A percentile compares a stretch with the other conserved stretches of the same genome.
These are phyloP conservation scores for Martiniozyma abietophila DNA, from an alignment of 805 yeast species.

Conservation along the genomic window DNA sequence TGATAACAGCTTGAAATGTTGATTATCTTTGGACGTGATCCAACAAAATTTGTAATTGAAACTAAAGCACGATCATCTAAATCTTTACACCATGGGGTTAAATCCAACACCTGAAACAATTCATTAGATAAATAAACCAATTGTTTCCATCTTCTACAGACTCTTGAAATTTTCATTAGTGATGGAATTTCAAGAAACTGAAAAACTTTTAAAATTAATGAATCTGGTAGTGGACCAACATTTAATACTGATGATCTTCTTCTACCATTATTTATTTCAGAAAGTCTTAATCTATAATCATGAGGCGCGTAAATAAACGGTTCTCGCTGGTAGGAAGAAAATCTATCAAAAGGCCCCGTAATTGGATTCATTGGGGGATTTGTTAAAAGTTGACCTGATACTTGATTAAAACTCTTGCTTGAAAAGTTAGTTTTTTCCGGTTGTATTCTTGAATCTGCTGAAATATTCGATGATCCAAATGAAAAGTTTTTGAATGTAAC, in stretches of 20 bases:
- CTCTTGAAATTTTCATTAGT: conserved; percentile 49
- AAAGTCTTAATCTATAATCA: conserved; percentile 42
- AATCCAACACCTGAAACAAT: conserved; percentile 42
- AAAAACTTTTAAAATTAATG: conserved; percentile 45
- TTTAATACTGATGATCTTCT: conserved; percentile 51
- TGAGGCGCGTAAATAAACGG: conserved; percentile 47
- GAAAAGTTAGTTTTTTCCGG: too few species aligned
- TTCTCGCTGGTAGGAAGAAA: conserved; percentile 14
- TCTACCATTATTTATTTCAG: conserved; percentile 32
- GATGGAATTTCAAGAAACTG: conserved; percentile 44
- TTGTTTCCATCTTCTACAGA: conserved; percentile 63
- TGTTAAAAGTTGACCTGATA: conserved; percentile 5
- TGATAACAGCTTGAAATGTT: conserved; percentile 70
- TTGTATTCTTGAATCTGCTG: background rate
- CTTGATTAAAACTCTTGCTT: too few species aligned
- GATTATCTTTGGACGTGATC: conserved; percentile 51
- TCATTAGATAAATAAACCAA: conserved; percentile 47
- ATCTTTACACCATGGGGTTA: conserved; percentile 52
- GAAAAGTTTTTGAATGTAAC: conserved; percentile 8
- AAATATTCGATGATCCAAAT: conserved; percentile 1
- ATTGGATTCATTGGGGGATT: conserved; percentile 22
- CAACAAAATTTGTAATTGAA: conserved; percentile 59
- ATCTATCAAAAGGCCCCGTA: conserved; percentile 21
- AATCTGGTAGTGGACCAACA: conserved; percentile 54
- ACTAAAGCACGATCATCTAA: conserved; percentile 50